Base-by-base conservation (phyloP, 2,329 filamentous ascomycete species). In the Lachnellula hyalina region DNA sequence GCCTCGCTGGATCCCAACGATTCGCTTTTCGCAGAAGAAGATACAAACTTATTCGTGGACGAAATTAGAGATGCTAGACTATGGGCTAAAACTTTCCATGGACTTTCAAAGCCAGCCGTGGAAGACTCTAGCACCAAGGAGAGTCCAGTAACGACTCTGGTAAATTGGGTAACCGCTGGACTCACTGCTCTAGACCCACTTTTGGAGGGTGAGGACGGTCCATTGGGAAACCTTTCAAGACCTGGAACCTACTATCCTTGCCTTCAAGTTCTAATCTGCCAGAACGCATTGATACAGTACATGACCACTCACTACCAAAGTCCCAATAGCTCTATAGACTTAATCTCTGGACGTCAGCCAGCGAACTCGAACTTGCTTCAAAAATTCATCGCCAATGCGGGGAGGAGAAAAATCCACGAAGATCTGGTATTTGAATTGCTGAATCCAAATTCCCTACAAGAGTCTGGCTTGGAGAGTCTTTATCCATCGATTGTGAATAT, bases 21-120 rank as follows among this genome's bases (percentile, higher is more conserved):
- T 59, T 77, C 85, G 3, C 80, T 99, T 0, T 99, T 99, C 68
- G 86, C 82, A 0, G 80, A 90, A 53, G 94, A 99, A 72, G 92
- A 95, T 69, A 91, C 96, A 68, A 99, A 99, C 68, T 78, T 96
- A n/a, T 97, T 90, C 70, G 76, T 93, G 49, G 93, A 97, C 68
- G 85, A 91, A 62, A 82, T 90, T 5, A 78, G 84, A 47, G 92
- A 96, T 69, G 77, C 84, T 3, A 73, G 77, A 17, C 69, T 83
- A n/a, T 96, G 91, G 90, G 72, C 52, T 21, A 14, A 32, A 7
- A 23, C 61, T 72, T 88, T 32, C 65, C 71, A 14, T 25, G 50
- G 21, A 34, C 36, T 58, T 35, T 40, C 44, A 23, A 38, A 14
- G 28, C 23, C 32, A n/a, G 8, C 23, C 14, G 19, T 25, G 14